Base-by-base conservation (phyloP, 805 yeast genomes). In the Saturnispora galanensis region DNA sequence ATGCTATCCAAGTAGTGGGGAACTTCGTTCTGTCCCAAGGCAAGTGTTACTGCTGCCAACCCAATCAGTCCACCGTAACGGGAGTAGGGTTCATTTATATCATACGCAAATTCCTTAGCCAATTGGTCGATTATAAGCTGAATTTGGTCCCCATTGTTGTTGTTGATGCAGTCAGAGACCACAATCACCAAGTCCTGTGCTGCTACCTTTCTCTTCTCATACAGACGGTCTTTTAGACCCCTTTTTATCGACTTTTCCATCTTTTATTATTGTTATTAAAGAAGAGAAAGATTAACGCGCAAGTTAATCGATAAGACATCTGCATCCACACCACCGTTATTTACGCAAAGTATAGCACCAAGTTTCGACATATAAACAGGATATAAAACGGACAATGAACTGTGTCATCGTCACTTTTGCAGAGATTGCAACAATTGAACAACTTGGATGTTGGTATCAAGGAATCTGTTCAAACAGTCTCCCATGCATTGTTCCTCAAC, bases 1-100 rank as follows among this genome's bases (percentile, higher is more conserved):
- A 93, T 88, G 43, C 79, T 84, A 47, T 86, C 93, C 40, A 93
- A 64, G 56, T 86, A 90, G 46, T 69, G 68, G 0, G 96, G 93
- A 31, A 93, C 86, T 39, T 89, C 90, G 52, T 77, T 77, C 35
- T 74, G 73, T 2, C 97, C 97, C 29, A 93, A 65, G 0, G 97
- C 97, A 45, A 93, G 89, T 0, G 96, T 88, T 4, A 88, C 93
- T 10, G 96, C 95, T 5, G 97, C 98, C 15, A 93, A 67, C 0
- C 97, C 97, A 52, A 95, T 90, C 35, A 90, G 71, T 0, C 97
- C 97, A 13, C 98, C 98, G 69, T 88, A 89, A 54, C 96, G 75
- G 5, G 95, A 86, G 71, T 84, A 72, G 42, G 96, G 79, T 64
- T 85, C 80, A 68, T 89, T 84, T 46, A 84, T 75, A 35, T 96